A percentile compares a stretch with the other conserved stretches of the same genome.
These are phyloP conservation scores for Trichoderma endophyticum DNA, from an alignment of 2,329 filamentous ascomycete species.

Conservation along the genomic window DNA sequence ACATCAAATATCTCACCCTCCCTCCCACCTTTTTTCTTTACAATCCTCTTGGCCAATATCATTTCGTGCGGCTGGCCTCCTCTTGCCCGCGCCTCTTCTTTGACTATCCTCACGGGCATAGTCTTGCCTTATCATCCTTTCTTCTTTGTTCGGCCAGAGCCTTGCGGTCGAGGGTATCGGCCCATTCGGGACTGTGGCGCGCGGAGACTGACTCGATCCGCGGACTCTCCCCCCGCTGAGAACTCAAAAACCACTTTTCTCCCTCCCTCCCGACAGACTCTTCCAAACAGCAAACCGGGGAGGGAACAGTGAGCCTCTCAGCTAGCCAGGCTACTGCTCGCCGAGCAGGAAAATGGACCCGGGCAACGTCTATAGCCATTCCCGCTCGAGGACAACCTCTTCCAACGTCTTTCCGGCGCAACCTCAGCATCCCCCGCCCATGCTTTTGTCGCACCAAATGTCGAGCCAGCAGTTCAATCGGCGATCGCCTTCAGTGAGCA, in stretches of 20 bases:
- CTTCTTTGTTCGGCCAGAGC: neutral
- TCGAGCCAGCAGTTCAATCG: conserved; percentile 35
- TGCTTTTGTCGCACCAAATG: conserved; percentile 21
- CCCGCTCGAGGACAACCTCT: conserved; percentile 54
- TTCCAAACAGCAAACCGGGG: neutral
- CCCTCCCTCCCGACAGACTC: conserved; percentile 1
- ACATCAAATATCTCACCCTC: conserved; percentile 15
- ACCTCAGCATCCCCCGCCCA: conserved; percentile 28
- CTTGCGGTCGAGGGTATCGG: neutral
- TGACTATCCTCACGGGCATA: neutral
- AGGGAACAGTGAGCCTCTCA: neutral
- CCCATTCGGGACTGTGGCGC: neutral
- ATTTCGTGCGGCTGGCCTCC: neutral
- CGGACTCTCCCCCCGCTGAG: neutral
- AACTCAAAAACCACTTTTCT: neutral
- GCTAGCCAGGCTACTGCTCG: neutral
- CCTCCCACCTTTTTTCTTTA: conserved; percentile 8
- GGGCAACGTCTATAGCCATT: conserved; percentile 47
- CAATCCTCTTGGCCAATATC: neutral
- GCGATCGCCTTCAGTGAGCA: conserved; percentile 64
- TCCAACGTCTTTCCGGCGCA: conserved; percentile 50
- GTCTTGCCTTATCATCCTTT: neutral
- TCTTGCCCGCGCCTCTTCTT: neutral
- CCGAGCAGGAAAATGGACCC: conserved; percentile 29
- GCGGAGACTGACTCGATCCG: neutral